A percentile compares a stretch with the other conserved stretches of the same genome.
These are phyloP conservation scores for Termitomyces sp. DNA, from an alignment of 768 basidiomycete species.

Conservation along the genomic window DNA sequence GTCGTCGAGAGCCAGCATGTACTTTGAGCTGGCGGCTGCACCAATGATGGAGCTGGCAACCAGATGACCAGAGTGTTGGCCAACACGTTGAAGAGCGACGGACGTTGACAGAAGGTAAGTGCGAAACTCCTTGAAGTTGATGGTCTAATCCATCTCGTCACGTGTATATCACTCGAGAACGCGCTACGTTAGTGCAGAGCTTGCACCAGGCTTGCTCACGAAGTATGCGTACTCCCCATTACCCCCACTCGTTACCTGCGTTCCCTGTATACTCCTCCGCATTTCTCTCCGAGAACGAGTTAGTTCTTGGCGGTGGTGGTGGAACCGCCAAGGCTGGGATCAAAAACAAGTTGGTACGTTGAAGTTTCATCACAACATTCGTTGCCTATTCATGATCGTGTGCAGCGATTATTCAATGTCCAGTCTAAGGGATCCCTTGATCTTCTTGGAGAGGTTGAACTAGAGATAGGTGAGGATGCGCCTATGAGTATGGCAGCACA, in stretches of 20 bases:
- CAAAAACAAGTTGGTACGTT: constrained; percentile 87
- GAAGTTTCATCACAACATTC: not conserved
- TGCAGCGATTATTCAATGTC: constrained; percentile 68
- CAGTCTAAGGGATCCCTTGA: constrained; percentile 48
- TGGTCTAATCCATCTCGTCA: constrained; percentile 2
- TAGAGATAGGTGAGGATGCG: constrained; percentile 82
- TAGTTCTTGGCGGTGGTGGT: constrained; percentile 88
- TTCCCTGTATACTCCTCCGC: constrained; percentile 90
- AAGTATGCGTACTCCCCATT: constrained; percentile 88
- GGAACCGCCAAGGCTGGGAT: constrained; percentile 86
- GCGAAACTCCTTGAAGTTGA: not conserved
- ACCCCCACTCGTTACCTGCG: constrained; percentile 65
- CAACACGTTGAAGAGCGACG: not conserved
- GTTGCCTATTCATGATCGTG: not conserved
- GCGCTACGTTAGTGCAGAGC: too few relatives aligned
- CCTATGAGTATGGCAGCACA: constrained; percentile 93
- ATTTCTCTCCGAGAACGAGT: constrained; percentile 66
- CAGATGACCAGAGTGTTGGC: not conserved
- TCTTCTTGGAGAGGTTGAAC: constrained; percentile 64
- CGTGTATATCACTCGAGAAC: constrained; percentile 14
- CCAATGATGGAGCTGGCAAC: constrained; percentile 1
- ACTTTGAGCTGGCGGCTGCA: not conserved
- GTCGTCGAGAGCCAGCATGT: constrained; percentile 6
- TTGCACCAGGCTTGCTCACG: too few relatives aligned
- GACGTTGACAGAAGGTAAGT: constrained; percentile 1